phyloP scores from a whole-genome alignment of 768 basidiomycete genomes.

The Macrolepiota dolichaula region DNA sequence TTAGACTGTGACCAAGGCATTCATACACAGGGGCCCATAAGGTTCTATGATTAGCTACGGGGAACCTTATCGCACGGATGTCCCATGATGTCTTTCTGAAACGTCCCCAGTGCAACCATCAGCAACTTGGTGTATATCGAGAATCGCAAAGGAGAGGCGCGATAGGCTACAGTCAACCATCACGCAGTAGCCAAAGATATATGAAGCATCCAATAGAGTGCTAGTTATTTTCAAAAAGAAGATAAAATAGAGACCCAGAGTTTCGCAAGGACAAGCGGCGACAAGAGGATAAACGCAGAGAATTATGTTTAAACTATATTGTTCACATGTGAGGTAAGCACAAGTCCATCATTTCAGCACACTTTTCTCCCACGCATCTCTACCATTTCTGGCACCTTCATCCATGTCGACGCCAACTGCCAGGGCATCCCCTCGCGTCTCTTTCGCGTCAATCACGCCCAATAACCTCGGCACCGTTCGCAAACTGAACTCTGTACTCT shows the following conservation, averaged over 20 bases:
- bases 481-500: constrained; percentile 71
- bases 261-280: neutral
- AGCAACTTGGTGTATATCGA: neutral
- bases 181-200: neutral
- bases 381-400: neutral
- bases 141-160: neutral
- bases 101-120: neutral
- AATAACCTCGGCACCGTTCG: constrained; percentile 84
- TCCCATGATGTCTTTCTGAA: constrained; percentile 9
- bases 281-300: neutral
- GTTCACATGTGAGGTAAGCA: neutral
- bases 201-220: neutral
- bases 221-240: neutral
- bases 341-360: neutral
- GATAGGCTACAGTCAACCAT: neutral
- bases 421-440: constrained; percentile 37
- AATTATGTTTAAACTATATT: neutral
- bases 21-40: neutral
- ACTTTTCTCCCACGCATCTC: constrained; percentile 9
- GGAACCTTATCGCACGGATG: neutral
- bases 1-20: neutral
- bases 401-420: constrained; percentile 13
- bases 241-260: neutral
- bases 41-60: constrained; percentile 3
- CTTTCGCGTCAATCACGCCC: constrained; percentile 69